These are phyloP conservation scores for Fusarium goolgardi DNA, from an alignment of 2,329 filamentous ascomycete species.

Conservation along the genomic window DNA sequence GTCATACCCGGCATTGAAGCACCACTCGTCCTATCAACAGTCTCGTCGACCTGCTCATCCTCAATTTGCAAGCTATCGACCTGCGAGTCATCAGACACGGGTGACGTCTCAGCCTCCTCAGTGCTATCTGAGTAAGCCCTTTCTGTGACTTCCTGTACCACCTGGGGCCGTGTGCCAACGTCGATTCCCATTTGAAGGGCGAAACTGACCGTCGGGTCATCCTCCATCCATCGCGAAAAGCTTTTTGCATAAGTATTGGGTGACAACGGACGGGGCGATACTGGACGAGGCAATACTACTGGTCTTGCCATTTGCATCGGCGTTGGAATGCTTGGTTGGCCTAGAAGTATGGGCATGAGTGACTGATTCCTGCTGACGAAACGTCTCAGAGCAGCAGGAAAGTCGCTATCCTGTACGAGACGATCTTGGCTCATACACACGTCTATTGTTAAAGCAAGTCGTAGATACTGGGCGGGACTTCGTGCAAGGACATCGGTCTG, in stretches of 20 bases:
- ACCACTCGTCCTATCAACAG: not conserved
- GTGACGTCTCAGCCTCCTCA: not conserved
- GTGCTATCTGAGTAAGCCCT: not conserved
- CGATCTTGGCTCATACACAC: conserved; percentile 38
- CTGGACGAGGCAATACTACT: conserved; percentile 4
- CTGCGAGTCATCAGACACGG: not conserved
- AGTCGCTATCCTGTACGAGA: conserved; percentile 31
- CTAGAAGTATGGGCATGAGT: conserved; percentile 20
- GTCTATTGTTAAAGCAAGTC: conserved; percentile 36
- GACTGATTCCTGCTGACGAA: conserved; percentile 7
- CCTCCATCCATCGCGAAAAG: conserved; percentile 36
- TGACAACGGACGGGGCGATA: conserved; percentile 19
- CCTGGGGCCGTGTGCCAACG: not conserved
- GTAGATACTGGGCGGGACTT: conserved; percentile 33
- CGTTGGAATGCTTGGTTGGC: conserved; percentile 4
- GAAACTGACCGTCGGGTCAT: conserved; percentile 30
- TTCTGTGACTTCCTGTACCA: not conserved
- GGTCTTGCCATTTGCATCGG: not conserved
- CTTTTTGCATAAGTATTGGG: conserved; percentile 13
- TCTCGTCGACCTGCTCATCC: not conserved
- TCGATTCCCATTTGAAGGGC: conserved; percentile 38
- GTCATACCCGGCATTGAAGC: not conserved
- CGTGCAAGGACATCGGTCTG: conserved; percentile 20
- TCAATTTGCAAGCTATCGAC: not conserved
- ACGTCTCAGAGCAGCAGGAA: conserved; percentile 16